These are phyloP conservation scores for Rostrohypoxylon terebratum DNA, from an alignment of 495 filamentous ascomycete genomes.

Conservation along the genomic window DNA sequence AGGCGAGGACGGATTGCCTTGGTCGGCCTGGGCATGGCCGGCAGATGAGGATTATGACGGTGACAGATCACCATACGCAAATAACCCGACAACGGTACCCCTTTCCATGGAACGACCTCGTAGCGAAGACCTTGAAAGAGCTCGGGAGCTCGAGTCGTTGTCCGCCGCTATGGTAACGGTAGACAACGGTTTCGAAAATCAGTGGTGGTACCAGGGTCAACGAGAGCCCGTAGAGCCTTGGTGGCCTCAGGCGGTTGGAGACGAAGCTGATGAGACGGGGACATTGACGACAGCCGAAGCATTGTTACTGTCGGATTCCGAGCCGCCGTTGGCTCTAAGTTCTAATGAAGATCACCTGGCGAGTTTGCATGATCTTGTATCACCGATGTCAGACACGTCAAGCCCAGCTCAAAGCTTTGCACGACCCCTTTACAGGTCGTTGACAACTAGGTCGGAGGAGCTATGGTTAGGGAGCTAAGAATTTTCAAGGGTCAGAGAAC, in stretches of 20 bases:
- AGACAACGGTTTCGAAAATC: constrained; percentile 64
- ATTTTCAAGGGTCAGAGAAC: not conserved
- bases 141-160: constrained; percentile 59
- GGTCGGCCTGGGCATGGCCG: constrained; percentile 57
- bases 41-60: constrained; percentile 21
- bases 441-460: constrained; percentile 43
- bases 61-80: constrained; percentile 22
- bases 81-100: constrained; percentile 37
- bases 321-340: constrained; percentile 31
- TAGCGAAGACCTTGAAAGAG: constrained; percentile 45
- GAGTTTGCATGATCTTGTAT: constrained; percentile 30
- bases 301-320: constrained; percentile 33
- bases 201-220: constrained; percentile 62
- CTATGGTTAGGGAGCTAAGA: constrained; percentile 36
- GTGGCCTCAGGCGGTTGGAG: constrained; percentile 26
- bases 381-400: constrained; percentile 37
- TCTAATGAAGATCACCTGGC: constrained; percentile 14
- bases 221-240: constrained; percentile 43
- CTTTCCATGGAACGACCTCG: constrained; percentile 31
- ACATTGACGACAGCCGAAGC: constrained; percentile 37
- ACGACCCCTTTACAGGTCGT: constrained; percentile 30
- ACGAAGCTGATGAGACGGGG: constrained; percentile 27
- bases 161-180: constrained; percentile 68
- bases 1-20: constrained; percentile 59
- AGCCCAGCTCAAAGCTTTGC: constrained; percentile 29